These are phyloP conservation scores for Cichorium intybus DNA, from an alignment of 140 eudicot genomes.

Conservation along the genomic window DNA sequence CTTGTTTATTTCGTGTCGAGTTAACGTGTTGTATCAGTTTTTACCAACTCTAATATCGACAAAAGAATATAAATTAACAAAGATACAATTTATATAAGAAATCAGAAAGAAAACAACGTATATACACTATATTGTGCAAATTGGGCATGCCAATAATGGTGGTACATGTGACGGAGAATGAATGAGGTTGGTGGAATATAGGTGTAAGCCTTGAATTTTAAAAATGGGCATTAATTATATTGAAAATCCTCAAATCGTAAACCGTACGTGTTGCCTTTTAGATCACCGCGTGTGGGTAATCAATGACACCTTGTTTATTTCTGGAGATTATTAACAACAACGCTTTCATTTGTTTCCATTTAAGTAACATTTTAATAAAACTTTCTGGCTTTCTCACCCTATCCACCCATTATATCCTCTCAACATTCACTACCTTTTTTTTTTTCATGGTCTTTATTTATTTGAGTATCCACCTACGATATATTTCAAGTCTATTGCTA, in stretches of 20 bases:
- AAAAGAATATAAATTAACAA: too few species aligned
- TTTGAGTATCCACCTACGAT: neutral
- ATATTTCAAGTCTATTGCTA: too few species aligned
- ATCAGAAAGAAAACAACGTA: neutral
- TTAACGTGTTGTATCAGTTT: too few species aligned
- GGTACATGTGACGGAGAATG: slow-evolving; percentile 19
- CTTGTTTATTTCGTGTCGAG: too few species aligned
- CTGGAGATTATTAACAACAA: neutral
- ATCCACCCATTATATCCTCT: slow-evolving; percentile 1
- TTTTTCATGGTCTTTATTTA: neutral
- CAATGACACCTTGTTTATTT: neutral
- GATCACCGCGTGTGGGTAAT: neutral
- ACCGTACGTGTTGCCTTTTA: slow-evolving; percentile 26
- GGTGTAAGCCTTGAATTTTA: slow-evolving; percentile 19
- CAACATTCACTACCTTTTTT: neutral
- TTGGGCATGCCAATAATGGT: slow-evolving; percentile 20
- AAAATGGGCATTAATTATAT: slow-evolving; percentile 3
- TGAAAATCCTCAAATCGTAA: slow-evolving; percentile 7
- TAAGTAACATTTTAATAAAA: neutral
- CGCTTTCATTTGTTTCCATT: neutral
- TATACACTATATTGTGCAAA: slow-evolving; percentile 11
- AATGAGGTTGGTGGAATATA: slow-evolving; percentile 34
- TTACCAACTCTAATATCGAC: too few species aligned
- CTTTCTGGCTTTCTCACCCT: neutral
- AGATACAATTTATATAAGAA: neutral